Evolutionary conservation across 352 stramenopile species (phyloP).

Genomic region (Pythium biforme): DNA sequence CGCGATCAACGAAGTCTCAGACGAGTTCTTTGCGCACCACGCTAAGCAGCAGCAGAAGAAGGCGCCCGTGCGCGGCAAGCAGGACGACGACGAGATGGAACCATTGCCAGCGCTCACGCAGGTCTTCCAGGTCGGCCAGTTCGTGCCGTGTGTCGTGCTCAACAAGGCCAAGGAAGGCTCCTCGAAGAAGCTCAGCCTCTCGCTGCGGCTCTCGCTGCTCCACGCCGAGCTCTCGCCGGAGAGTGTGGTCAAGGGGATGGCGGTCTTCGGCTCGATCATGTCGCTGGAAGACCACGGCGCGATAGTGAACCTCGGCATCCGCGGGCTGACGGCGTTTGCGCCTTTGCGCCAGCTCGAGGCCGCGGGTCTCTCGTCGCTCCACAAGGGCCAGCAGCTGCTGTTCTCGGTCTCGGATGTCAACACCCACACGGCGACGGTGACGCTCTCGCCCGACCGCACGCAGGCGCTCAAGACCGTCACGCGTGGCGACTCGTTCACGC

Average conservation of each 20-base stretch:
- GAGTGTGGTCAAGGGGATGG: slow-evolving; percentile 64
- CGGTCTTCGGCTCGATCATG: slow-evolving; percentile 84
- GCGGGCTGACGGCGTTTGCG: slow-evolving; percentile 74
- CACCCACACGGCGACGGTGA: slow-evolving; percentile 70
- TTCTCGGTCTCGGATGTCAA: slow-evolving; percentile 74
- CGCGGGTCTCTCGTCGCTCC: slow-evolving; percentile 22
- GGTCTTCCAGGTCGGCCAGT: slow-evolving; percentile 79
- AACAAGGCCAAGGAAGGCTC: slow-evolving; percentile 67
- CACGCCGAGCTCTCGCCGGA: slow-evolving; percentile 74
- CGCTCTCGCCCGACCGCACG: slow-evolving; percentile 59
- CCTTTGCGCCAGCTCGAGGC: slow-evolving; percentile 68
- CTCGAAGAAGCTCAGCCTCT: slow-evolving; percentile 90
- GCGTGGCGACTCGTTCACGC: slow-evolving; percentile 77
- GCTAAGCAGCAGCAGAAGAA: slow-evolving; percentile 28
- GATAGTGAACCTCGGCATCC: slow-evolving; percentile 89
- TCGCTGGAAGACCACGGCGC: slow-evolving; percentile 94
- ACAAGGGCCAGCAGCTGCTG: slow-evolving; percentile 67
- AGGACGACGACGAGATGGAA: slow-evolving; percentile 21
- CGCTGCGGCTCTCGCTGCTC: slow-evolving; percentile 79
- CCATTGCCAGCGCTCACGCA: slow-evolving; percentile 42
- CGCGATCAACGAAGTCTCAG: slow-evolving; percentile 64
- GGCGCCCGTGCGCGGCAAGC: not conserved
- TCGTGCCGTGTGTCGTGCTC: slow-evolving; percentile 84
- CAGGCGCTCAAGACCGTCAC: slow-evolving; percentile 79
- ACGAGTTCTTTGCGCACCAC: slow-evolving; percentile 63